Conservation (phyloP, 2,329 filamentous ascomycete genomes). For the Aciculosporium take region DNA sequence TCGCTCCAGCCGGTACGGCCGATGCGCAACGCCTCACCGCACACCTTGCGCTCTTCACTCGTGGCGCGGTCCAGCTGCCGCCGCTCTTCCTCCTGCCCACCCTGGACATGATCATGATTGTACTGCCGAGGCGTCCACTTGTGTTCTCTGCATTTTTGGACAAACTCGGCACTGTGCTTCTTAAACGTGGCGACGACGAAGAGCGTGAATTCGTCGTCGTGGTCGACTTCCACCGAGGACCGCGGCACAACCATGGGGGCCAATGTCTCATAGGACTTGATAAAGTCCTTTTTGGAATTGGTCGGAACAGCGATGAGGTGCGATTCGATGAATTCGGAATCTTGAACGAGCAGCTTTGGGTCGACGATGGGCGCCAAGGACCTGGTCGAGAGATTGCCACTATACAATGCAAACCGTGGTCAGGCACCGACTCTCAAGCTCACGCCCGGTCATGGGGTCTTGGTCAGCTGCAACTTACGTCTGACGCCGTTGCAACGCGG, state of each 20-base stretch:
- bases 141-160: constrained; percentile 81
- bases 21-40: constrained; percentile 78
- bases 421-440: background rate
- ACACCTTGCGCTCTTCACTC: constrained; percentile 79
- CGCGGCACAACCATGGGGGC: constrained; percentile 87
- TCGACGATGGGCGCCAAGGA: constrained; percentile 83
- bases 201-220: constrained; percentile 80
- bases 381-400: constrained; percentile 85
- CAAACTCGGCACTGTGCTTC: constrained; percentile 74
- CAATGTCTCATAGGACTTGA: constrained; percentile 78
- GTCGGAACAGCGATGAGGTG: constrained; percentile 82
- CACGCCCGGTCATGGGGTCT: background rate
- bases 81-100: constrained; percentile 77
- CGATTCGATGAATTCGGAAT: constrained; percentile 94
- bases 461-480: constrained; percentile 42
- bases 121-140: constrained; percentile 94
- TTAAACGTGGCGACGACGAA: constrained; percentile 89
- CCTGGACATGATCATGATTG: constrained; percentile 82
- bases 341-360: constrained; percentile 63
- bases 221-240: constrained; percentile 63
- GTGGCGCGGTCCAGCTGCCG: constrained; percentile 70
- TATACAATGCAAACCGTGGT: constrained; percentile 18
- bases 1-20: constrained; percentile 91
- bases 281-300: constrained; percentile 70
- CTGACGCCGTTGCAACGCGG: constrained; percentile 71